Percentiles rank a stretch among this genome's conserved stretches.
Evolutionary conservation across 257 asterid genomes (phyloP).

Genomic region (Solanum tacnaense): DNA sequence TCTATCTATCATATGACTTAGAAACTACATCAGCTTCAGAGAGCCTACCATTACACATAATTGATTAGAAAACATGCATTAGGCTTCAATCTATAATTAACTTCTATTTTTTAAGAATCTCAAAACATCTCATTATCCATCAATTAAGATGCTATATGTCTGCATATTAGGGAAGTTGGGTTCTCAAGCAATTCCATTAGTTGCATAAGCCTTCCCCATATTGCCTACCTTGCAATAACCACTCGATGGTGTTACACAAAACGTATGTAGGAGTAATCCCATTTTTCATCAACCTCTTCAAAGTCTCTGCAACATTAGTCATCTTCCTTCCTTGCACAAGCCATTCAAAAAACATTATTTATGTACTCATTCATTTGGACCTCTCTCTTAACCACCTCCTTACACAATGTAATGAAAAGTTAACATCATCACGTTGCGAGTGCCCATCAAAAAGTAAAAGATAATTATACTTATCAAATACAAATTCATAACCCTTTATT

Average conservation of each 20-base stretch:
- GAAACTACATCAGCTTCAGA: background rate
- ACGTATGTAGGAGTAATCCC: constrained; percentile 18
- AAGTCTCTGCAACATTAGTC: constrained; percentile 39
- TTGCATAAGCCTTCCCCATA: constrained; percentile 34
- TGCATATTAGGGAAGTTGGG: constrained; percentile 29
- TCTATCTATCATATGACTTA: no score
- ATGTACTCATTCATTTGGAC: constrained; percentile 32
- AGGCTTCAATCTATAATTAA: constrained; percentile 30
- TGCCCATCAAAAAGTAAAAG: constrained; percentile 45
- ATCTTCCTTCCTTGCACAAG: constrained; percentile 45
- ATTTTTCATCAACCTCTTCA: constrained; percentile 25
- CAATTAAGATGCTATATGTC: constrained; percentile 55
- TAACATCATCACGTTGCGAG: constrained; percentile 36
- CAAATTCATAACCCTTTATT: background rate
- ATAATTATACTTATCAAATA: background rate
- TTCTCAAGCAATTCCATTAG: constrained; percentile 40
- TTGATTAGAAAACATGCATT: constrained; percentile 51
- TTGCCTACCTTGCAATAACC: constrained; percentile 48
- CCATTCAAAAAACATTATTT: constrained; percentile 39
- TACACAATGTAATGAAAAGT: constrained; percentile 43
- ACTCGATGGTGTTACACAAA: constrained; percentile 37
- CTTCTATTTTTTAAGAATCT: constrained; percentile 61
- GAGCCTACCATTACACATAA: constrained; percentile 15
- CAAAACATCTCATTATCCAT: constrained; percentile 52
- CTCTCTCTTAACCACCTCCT: constrained; percentile 37